These are phyloP conservation scores for Aspergillus tanneri DNA, from an alignment of 2,329 filamentous ascomycete species.

Conservation along the genomic window DNA sequence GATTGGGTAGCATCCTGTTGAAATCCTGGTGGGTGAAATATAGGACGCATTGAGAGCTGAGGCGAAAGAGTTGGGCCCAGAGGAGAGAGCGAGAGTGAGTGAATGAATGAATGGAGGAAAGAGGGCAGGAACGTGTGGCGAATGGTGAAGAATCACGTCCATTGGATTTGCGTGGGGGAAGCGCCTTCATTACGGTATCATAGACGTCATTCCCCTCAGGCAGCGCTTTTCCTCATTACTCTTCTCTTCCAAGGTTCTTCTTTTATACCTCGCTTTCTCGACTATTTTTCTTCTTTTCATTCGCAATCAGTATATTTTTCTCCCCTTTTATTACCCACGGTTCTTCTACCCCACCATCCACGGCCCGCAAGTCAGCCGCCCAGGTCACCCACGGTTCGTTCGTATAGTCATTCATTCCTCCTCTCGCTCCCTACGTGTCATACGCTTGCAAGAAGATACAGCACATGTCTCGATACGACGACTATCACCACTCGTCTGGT, in stretches of 20 bases:
- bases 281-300: constrained; percentile 1
- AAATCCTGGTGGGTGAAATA: no score
- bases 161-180: no score
- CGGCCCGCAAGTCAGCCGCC: constrained; percentile 37
- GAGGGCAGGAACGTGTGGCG: no score
- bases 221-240: not conserved
- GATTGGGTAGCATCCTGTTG: not conserved
- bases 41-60: no score
- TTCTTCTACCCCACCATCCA: constrained; percentile 23
- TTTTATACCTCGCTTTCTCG: not conserved
- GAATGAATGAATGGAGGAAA: no score
- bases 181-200: no score
- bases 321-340: constrained; percentile 16
- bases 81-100: no score
- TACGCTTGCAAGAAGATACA: constrained; percentile 1
- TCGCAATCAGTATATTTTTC: constrained; percentile 2
- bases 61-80: no score
- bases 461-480: constrained; percentile 40
- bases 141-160: no score
- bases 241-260: constrained; percentile 5
- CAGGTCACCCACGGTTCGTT: constrained; percentile 38
- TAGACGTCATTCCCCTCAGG: not conserved
- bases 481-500: constrained; percentile 37
- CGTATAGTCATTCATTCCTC: constrained; percentile 9
- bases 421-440: constrained; percentile 13